A percentile compares a stretch with the other conserved stretches of the same genome.
Conservation (phyloP, 1,284 basidiomycete genomes). For the Blastosporella zonata region DNA sequence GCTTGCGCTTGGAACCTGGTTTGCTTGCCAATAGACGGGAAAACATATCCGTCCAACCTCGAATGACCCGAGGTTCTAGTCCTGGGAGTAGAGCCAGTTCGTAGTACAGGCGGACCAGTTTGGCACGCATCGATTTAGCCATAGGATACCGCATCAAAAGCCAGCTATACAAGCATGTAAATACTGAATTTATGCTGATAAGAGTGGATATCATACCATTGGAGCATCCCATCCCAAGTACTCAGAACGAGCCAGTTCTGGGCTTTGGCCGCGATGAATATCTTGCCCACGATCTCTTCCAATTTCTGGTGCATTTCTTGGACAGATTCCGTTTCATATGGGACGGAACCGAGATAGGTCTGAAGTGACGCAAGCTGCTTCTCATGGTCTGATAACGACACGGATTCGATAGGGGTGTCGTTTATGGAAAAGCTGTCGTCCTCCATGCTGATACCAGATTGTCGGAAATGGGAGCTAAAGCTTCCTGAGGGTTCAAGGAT, state of each 20-base stretch:
- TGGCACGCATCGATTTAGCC: slow-evolving; percentile 68
- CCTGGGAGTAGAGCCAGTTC: slow-evolving; percentile 75
- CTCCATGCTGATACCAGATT: slow-evolving; percentile 36
- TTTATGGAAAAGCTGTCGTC: slow-evolving; percentile 47
- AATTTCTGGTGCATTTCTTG: slow-evolving; percentile 77
- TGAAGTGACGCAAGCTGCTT: slow-evolving; percentile 58
- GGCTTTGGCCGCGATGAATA: slow-evolving; percentile 71
- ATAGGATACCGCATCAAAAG: slow-evolving; percentile 81
- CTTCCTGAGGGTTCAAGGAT: slow-evolving; percentile 8
- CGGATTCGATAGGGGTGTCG: slow-evolving; percentile 39
- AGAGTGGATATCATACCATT: slow-evolving; percentile 56
- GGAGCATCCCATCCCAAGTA: slow-evolving; percentile 69
- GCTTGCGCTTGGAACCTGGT: slow-evolving; percentile 55
- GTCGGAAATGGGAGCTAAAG: background rate
- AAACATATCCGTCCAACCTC: slow-evolving; percentile 73
- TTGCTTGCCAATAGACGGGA: slow-evolving; percentile 68
- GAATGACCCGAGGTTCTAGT: slow-evolving; percentile 67
- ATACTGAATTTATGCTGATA: background rate
- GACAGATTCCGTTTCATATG: slow-evolving; percentile 75
- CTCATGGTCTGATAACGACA: slow-evolving; percentile 37
- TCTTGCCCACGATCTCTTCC: slow-evolving; percentile 69
- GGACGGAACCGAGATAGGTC: slow-evolving; percentile 65
- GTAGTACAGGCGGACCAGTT: slow-evolving; percentile 79
- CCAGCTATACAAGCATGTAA: slow-evolving; percentile 54
- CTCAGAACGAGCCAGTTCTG: slow-evolving; percentile 73